A percentile compares a stretch with the other conserved stretches of the same genome.
These are phyloP conservation scores for Trypanosoma grayi DNA, from an alignment of 208 protist species.

Conservation along the genomic window DNA sequence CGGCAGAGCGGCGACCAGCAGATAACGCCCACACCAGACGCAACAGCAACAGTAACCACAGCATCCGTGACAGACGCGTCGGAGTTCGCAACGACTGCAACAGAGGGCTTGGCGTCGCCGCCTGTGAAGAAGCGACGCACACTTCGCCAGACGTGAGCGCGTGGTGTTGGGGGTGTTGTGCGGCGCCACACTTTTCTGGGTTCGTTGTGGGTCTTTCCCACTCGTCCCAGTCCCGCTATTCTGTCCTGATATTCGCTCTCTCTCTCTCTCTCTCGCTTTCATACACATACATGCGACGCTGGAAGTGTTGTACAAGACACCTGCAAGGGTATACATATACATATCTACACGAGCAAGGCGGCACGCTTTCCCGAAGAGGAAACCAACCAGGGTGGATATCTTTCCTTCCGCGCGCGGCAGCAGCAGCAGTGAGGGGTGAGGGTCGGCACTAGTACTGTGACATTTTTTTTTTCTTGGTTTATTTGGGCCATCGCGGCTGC, in stretches of 20 bases:
- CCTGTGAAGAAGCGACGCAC: constrained; percentile 81
- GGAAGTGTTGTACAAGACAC: too few relatives aligned
- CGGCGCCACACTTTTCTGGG: not conserved
- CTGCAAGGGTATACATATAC: constrained; percentile 7
- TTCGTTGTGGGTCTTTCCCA: too few relatives aligned
- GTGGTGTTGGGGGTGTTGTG: not conserved
- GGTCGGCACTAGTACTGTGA: too few relatives aligned
- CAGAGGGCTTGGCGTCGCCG: not conserved
- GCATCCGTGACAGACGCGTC: not conserved
- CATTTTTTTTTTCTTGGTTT: too few relatives aligned
- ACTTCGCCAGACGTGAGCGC: constrained; percentile 62
- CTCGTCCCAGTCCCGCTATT: too few relatives aligned
- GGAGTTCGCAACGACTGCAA: constrained; percentile 1
- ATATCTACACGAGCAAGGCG: constrained; percentile 3
- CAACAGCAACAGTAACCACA: not conserved
- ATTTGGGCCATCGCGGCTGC: too few relatives aligned
- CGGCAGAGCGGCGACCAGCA: constrained; percentile 7
- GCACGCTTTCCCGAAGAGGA: not conserved
- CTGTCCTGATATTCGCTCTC: too few relatives aligned
- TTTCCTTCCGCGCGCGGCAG: too few relatives aligned
- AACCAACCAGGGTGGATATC: too few relatives aligned
- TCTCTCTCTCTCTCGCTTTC: too few relatives aligned
- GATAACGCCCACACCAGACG: not conserved
- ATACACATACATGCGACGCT: too few relatives aligned
- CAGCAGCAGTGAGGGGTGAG: too few relatives aligned